phyloP scores from a whole-genome alignment of 2,329 filamentous ascomycete species.

The Sclerotinia borealis region DNA sequence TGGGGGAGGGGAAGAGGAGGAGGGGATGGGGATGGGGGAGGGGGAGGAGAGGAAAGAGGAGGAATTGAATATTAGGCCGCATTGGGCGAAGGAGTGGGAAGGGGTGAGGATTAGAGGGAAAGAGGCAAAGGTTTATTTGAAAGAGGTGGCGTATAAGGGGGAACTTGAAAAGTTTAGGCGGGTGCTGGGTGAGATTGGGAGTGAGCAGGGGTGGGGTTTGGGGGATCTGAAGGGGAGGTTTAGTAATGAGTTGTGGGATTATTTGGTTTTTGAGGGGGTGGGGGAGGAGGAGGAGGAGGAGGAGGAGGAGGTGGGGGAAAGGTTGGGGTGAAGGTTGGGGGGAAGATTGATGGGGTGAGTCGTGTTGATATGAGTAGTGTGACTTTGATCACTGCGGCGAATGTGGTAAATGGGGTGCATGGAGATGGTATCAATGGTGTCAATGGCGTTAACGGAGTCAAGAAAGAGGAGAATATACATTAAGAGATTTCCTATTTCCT shows the following conservation, averaged over 20 bases:
- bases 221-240: constrained; percentile 35
- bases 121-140: neutral
- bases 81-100: constrained; percentile 42
- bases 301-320: neutral
- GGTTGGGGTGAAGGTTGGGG: neutral
- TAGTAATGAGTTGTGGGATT: constrained; percentile 37
- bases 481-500: too few relatives aligned
- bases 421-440: too few relatives aligned
- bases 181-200: constrained; percentile 33
- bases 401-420: neutral
- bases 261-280: constrained; percentile 9
- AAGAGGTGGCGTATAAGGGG: neutral
- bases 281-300: neutral
- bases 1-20: constrained; percentile 14
- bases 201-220: constrained; percentile 35
- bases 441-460: too few relatives aligned
- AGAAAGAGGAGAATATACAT: too few relatives aligned
- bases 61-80: constrained; percentile 29
- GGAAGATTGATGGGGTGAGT: neutral
- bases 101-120: neutral
- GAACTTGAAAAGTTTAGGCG: neutral
- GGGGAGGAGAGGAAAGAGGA: constrained; percentile 23
- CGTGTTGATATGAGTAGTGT: too few relatives aligned
- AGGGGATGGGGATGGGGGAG: constrained; percentile 18
- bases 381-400: too few relatives aligned